A percentile compares a stretch with the other conserved stretches of the same genome.
phyloP scores from a whole-genome alignment of 768 basidiomycete genomes.

The Dendrothele bispora region DNA sequence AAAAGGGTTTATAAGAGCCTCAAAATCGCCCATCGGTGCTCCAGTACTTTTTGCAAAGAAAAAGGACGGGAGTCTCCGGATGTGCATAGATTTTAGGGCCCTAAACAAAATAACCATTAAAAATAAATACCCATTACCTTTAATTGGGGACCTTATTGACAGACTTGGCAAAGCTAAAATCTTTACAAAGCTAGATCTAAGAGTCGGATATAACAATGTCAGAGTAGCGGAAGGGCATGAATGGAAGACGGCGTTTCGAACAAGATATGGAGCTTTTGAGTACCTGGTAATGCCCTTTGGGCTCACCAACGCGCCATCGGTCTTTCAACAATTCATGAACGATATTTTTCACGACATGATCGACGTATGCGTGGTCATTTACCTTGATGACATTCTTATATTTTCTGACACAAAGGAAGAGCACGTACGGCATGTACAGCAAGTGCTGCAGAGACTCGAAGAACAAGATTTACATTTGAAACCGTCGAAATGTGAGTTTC shows the following conservation, averaged over 20 bases:
- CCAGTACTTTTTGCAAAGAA: conserved; percentile 23
- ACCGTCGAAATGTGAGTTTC: conserved; percentile 25
- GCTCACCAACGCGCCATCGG: conserved; percentile 30
- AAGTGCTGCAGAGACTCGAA: conserved; percentile 17
- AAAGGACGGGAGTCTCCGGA: conserved; percentile 19
- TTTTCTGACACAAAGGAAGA: conserved; percentile 8
- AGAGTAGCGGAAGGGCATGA: conserved; percentile 40
- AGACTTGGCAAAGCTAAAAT: conserved; percentile 19
- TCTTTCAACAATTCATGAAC: conserved; percentile 31
- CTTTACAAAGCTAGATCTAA: conserved; percentile 40
- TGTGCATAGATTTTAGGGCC: conserved; percentile 16
- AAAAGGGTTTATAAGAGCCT: conserved; percentile 1
- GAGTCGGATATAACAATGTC: conserved; percentile 39
- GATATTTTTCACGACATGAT: conserved; percentile 32
- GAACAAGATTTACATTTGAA: conserved; percentile 21
- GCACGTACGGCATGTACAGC: conserved; percentile 10
- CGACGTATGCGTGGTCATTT: conserved; percentile 24
- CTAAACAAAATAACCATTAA: conserved; percentile 32
- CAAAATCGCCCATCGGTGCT: conserved; percentile 7
- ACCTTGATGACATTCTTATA: conserved; percentile 32
- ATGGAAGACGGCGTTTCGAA: conserved; percentile 44
- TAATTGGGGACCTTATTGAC: conserved; percentile 32
- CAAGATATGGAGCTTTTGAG: conserved; percentile 36
- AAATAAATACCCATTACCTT: conserved; percentile 32
- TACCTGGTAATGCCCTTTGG: conserved; percentile 44